These are phyloP conservation scores for Rubroboletus pulcherrimus DNA, from an alignment of 768 basidiomycete genomes.

Conservation along the genomic window DNA sequence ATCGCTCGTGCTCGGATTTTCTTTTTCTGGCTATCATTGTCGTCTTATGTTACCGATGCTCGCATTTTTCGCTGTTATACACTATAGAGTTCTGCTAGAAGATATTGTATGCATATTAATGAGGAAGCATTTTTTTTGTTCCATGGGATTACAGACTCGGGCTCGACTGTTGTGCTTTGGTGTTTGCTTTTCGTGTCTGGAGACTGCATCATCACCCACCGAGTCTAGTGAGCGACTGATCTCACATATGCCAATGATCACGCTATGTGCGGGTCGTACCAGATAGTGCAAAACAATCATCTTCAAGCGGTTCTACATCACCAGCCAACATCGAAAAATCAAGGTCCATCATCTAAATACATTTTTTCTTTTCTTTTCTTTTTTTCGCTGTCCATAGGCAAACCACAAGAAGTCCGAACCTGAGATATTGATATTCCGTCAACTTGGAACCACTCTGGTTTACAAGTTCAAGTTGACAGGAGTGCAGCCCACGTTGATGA, in stretches of 20 bases:
- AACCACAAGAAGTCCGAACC: neutral
- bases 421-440: neutral
- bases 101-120: constrained; percentile 14
- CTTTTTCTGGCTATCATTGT: neutral
- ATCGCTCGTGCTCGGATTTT: neutral
- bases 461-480: constrained; percentile 6
- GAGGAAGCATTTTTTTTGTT: neutral
- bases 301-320: neutral
- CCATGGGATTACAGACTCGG: neutral
- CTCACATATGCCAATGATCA: neutral
- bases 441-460: neutral
- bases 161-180: neutral
- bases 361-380: neutral
- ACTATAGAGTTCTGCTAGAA: constrained; percentile 5
- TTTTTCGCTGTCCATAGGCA: neutral
- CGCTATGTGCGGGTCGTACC: neutral
- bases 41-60: constrained; percentile 3
- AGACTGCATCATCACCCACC: neutral
- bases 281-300: neutral
- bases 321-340: neutral
- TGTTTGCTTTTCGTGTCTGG: neutral
- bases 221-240: neutral
- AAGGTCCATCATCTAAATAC: neutral
- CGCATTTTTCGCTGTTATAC: constrained; percentile 2
- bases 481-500: constrained; percentile 3